phyloP scores from a whole-genome alignment of 2,329 filamentous ascomycete species.

The Colletotrichum abscissum region DNA sequence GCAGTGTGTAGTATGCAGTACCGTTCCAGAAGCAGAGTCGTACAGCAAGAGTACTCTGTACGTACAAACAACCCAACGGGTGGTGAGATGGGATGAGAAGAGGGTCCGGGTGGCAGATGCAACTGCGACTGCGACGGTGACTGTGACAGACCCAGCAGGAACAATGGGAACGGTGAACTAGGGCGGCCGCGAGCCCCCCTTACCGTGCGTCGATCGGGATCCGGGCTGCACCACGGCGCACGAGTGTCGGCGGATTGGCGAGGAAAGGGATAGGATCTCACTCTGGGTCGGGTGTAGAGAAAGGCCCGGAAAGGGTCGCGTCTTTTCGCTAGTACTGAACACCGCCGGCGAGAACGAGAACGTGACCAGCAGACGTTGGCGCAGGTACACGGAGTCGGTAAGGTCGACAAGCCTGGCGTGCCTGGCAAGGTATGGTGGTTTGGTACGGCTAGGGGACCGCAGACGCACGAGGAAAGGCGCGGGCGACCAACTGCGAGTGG shows the following conservation, averaged over 20 bases:
- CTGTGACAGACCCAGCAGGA: conserved; percentile 20
- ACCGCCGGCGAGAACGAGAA: not conserved
- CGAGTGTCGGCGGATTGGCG: conserved; percentile 2
- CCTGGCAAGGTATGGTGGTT: no score
- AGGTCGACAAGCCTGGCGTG: not conserved
- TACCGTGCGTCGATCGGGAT: conserved; percentile 10
- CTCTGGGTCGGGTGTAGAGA: not conserved
- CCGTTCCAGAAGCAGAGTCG: not conserved
- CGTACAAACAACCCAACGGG: conserved; percentile 14
- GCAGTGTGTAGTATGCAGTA: not conserved
- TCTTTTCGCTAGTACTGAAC: not conserved
- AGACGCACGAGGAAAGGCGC: not conserved
- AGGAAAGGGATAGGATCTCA: not conserved
- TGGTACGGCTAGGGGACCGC: not conserved
- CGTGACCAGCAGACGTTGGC: not conserved
- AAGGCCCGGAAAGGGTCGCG: not conserved
- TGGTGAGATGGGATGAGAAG: not conserved
- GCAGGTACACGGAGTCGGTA: conserved; percentile 18
- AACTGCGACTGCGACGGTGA: not conserved
- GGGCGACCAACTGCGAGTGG: not conserved
- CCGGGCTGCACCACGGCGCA: conserved; percentile 5
- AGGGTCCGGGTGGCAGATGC: conserved; percentile 3
- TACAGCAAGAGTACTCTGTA: conserved; percentile 10
- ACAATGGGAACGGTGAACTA: conserved; percentile 24
- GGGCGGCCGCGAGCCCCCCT: conserved; percentile 22